Conservation (phyloP, 805 yeast genomes). For the Tetrapisispora arboricola region DNA sequence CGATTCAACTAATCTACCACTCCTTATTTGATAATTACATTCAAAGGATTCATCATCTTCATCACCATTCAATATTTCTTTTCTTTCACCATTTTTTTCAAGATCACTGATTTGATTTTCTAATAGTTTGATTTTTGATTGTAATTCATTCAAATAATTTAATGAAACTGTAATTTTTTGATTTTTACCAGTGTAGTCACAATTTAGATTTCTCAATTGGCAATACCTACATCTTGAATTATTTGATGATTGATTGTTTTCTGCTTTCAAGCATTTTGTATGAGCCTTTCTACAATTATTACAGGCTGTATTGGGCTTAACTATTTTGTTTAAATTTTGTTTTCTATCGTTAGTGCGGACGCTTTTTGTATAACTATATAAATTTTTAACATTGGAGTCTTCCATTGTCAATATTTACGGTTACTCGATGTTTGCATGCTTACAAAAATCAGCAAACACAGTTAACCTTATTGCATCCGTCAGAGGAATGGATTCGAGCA, state of each 20-base stretch:
- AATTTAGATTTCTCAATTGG: conserved; percentile 38
- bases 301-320: conserved; percentile 37
- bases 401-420: no score
- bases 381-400: no score
- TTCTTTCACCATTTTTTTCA: not conserved
- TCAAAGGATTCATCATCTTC: conserved; percentile 40
- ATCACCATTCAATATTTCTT: not conserved
- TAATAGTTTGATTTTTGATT: conserved; percentile 17
- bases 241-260: not conserved
- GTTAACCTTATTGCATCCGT: no score
- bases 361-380: not conserved
- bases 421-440: no score
- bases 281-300: conserved; percentile 62
- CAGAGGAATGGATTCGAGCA: no score
- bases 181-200: conserved; percentile 66
- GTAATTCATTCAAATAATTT: conserved; percentile 56
- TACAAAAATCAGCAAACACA: no score
- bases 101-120: not conserved
- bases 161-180: conserved; percentile 64
- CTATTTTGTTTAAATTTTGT: conserved; percentile 7
- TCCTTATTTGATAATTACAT: conserved; percentile 60
- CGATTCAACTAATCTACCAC: conserved; percentile 62
- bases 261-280: conserved; percentile 62
- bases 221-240: conserved; percentile 52
- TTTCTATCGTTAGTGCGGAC: not conserved